Evolutionary conservation across 257 asterid genomes (phyloP).

Genomic region (Solanum piurae): DNA sequence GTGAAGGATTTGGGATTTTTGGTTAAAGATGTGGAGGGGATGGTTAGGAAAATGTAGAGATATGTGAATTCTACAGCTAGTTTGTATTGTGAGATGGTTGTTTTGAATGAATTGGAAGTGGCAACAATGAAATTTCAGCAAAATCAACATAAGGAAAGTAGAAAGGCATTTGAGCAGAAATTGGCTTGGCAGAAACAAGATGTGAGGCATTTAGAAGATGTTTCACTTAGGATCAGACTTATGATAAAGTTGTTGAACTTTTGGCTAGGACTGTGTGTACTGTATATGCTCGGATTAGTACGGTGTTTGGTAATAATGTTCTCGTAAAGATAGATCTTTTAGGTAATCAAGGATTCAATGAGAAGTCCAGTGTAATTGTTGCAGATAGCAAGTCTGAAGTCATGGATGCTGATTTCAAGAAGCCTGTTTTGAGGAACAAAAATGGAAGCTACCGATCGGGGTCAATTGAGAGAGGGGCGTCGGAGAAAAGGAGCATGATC

Average conservation of each 20-base stretch:
- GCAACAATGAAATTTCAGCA: constrained; percentile 75
- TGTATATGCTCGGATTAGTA: constrained; percentile 39
- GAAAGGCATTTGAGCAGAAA: constrained; percentile 76
- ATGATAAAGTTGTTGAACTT: constrained; percentile 69
- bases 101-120: constrained; percentile 55
- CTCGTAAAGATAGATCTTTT: constrained; percentile 10
- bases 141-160: constrained; percentile 60
- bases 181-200: constrained; percentile 78
- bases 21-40: constrained; percentile 91
- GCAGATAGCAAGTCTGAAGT: constrained; percentile 7
- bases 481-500: constrained; percentile 19
- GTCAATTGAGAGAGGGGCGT: constrained; percentile 6
- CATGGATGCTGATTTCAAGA: constrained; percentile 1
- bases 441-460: constrained; percentile 14
- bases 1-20: constrained; percentile 60
- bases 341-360: constrained; percentile 12
- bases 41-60: constrained; percentile 70
- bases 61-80: constrained; percentile 45
- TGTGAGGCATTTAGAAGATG: constrained; percentile 70
- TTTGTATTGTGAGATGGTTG: constrained; percentile 69
- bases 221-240: constrained; percentile 74
- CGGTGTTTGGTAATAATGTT: constrained; percentile 36
- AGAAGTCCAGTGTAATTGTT: constrained; percentile 13
- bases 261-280: constrained; percentile 73
- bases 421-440: constrained; percentile 19